phyloP scores from a whole-genome alignment of 164 flowering plant genomes.

The Aristolochia fimbriata region DNA sequence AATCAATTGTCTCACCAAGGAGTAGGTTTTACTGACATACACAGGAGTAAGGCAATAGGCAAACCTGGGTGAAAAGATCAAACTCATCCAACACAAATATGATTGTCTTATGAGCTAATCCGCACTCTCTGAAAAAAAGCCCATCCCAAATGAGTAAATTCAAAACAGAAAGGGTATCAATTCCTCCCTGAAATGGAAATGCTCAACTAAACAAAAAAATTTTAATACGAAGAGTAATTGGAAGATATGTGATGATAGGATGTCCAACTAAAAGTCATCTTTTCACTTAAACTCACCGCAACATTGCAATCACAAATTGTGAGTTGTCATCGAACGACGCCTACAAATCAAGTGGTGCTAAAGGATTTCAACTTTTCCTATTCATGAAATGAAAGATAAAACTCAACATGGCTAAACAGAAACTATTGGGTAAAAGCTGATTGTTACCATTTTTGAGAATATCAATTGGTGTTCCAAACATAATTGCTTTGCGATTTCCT shows the following conservation, averaged over 20 bases:
- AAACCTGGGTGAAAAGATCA: conserved; percentile 87
- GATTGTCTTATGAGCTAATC: conserved; percentile 85
- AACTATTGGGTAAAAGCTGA: conserved; percentile 1
- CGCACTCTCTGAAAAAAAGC: conserved; percentile 64
- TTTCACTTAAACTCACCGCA: conserved; percentile 43
- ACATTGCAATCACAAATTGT: conserved; percentile 72
- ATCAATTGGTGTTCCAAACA: conserved; percentile 74
- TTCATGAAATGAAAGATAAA: conserved; percentile 3
- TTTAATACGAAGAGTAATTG: background rate
- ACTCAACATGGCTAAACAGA: background rate
- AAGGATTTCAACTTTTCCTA: conserved; percentile 3
- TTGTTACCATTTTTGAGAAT: conserved; percentile 84
- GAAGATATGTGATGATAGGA: background rate
- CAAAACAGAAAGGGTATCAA: background rate
- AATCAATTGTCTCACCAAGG: too few relatives aligned
- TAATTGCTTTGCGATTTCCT: conserved; percentile 93
- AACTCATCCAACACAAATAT: conserved; percentile 89
- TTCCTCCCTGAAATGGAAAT: background rate
- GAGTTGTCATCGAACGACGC: conserved; percentile 95
- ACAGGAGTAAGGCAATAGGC: background rate
- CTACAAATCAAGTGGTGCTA: conserved; percentile 27
- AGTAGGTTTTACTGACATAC: background rate
- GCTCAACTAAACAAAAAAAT: background rate
- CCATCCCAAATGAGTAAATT: background rate
- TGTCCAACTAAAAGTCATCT: background rate